Base-by-base conservation (phyloP, 2,329 filamentous ascomycete species). In the Dendrostoma leiphaemia region DNA sequence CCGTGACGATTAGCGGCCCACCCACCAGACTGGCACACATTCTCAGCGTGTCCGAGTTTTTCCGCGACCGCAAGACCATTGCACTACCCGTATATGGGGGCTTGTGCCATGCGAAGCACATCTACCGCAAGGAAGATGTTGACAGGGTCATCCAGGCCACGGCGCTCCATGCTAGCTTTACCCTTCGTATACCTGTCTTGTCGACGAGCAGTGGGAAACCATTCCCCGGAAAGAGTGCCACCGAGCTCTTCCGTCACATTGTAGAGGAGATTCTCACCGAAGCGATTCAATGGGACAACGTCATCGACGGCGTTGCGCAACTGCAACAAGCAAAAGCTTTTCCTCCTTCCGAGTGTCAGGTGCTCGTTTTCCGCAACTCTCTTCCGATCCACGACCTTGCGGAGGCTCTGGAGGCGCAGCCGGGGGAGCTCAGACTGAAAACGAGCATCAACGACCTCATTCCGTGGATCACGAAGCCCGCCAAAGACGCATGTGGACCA, bases 1-100 rank as follows among this genome's bases (percentile, higher is more conserved):
- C 67, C 0, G 65, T 73, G 3, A 74, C 67, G 1, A 59, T 75
- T 24, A 75, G 69, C 35, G 73, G 73, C 1, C 70, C 73, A 4
- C 69, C 68, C 1, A 60, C 65, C 2, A 56, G 63, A 3, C 56
- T 74, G 8, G 66, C 68, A 45, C 49, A 53, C 1, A 15, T 65
- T 9, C 65, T 74, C 38, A 61, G 56, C 21, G 53, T 58, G 1
- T 58, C 64, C 0, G 61, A 68, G 24, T 66, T 66, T 40, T 64
- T 71, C 32, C 65, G 67, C 2, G 62, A 69, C 48, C 48, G 58
- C 23, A 69, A 66, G 28, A 62, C 38, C 19, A 53, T 71, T 4
- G 46, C 63, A 1, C 51, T 76, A 9, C 70, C 72, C 6, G 53
- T 50, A 9, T 50, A 50, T 15, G 47, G 48, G 31, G 35, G 35